Base-by-base conservation (phyloP, 2,329 filamentous ascomycete species). In the Pseudogymnoascus destructans region DNA sequence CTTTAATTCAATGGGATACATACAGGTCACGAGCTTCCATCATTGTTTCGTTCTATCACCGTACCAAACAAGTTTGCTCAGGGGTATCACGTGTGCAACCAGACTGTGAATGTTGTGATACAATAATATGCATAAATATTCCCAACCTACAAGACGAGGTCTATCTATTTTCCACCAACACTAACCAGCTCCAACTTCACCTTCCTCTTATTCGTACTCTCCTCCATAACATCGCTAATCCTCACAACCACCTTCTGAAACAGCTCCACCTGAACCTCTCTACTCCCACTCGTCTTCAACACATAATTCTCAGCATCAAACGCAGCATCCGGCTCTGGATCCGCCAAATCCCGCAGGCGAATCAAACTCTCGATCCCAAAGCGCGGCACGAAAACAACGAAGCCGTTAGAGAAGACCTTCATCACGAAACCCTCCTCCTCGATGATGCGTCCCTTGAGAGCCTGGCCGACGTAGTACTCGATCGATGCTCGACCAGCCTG, bases 401-500 rank as follows among this genome's bases (percentile, higher is more conserved):
- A 92, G 5, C 93, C 93, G 73, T 98, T 98, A 70, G 87, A 90
- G 73, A 98, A 98, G 57, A 98, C 86, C 69, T 89, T 88, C 87
- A 98, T 95, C 49, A 98, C 84, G 70, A 95, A 97, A 2, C 89
- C 93, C 59, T 96, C 91, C 71, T 96, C 91, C 66, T 91, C 85
- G 6, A 81, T 80, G 27, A 81, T 77, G 64, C 77, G 75, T 62
- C 81, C 89, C 74, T 93, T 93, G 59, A 98, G 84, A 10, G 92
- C 90, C 74, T 98, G 93, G 0, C 93, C 93, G 55, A 98, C 93
- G 70, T 97, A 98, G 75, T 97, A 98, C 66, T 95, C 91, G 62
- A 98, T 91, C 65, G 87, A 93, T 23, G 93, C 92, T 60, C 93
- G 84, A 33, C 92, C 92, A 2, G 93, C 93, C 73, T 95, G 86